phyloP scores from a whole-genome alignment of 495 filamentous ascomycete genomes.

The Talaromyces wortmannii region DNA sequence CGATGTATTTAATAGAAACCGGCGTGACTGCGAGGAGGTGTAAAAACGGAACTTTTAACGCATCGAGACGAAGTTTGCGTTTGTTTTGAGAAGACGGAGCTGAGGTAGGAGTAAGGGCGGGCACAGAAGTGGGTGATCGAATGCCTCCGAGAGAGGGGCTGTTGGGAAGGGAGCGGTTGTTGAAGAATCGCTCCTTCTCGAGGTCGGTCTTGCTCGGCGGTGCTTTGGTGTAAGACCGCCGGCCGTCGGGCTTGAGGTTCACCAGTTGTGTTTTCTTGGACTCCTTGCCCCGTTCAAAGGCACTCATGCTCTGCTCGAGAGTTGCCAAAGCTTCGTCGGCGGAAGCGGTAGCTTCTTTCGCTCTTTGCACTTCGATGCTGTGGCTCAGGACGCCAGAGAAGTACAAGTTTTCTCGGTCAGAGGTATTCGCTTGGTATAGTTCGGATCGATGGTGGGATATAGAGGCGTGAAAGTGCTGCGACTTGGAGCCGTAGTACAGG shows the following conservation, averaged over 20 bases:
- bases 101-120: slow-evolving; percentile 32
- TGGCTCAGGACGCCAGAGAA: slow-evolving; percentile 52
- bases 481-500: slow-evolving; percentile 46
- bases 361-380: slow-evolving; percentile 48
- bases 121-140: slow-evolving; percentile 28
- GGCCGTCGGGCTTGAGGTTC: slow-evolving; percentile 24
- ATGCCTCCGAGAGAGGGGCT: slow-evolving; percentile 55
- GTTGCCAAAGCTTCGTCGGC: slow-evolving; percentile 48
- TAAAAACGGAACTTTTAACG: slow-evolving; percentile 52
- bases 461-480: slow-evolving; percentile 40
- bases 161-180: slow-evolving; percentile 52
- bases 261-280: slow-evolving; percentile 44
- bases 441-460: slow-evolving; percentile 44
- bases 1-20: slow-evolving; percentile 49
- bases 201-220: slow-evolving; percentile 30
- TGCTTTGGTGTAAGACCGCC: slow-evolving; percentile 17
- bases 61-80: slow-evolving; percentile 45
- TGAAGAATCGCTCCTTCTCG: slow-evolving; percentile 39
- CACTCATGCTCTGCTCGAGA: slow-evolving; percentile 45
- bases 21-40: slow-evolving; percentile 65
- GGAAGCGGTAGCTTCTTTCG: slow-evolving; percentile 44
- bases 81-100: slow-evolving; percentile 47
- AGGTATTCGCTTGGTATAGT: slow-evolving; percentile 35
- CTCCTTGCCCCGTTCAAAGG: slow-evolving; percentile 43
- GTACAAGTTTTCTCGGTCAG: slow-evolving; percentile 37